phyloP scores from a whole-genome alignment of 2,329 filamentous ascomycete species.

The Beauveria scarabaeidicola region DNA sequence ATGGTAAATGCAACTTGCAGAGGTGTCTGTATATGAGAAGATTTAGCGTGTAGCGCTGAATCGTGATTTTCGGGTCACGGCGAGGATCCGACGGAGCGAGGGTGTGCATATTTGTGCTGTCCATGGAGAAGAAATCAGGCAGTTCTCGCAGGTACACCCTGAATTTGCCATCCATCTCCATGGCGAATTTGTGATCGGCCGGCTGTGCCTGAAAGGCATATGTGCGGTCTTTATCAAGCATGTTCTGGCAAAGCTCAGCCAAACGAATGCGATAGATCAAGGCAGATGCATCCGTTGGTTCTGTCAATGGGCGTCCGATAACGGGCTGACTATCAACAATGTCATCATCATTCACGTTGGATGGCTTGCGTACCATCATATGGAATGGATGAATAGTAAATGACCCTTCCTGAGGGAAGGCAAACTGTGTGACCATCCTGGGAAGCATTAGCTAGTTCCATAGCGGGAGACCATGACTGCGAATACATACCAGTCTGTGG shows the following conservation, averaged over 20 bases:
- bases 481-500: constrained; percentile 30
- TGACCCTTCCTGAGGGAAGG: constrained; percentile 26
- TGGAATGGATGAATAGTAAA: constrained; percentile 30
- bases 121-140: constrained; percentile 22
- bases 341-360: constrained; percentile 31
- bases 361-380: constrained; percentile 30
- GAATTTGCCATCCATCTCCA: constrained; percentile 25
- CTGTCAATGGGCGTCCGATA: constrained; percentile 21
- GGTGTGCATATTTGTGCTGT: constrained; percentile 13
- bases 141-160: constrained; percentile 21
- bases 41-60: constrained; percentile 27
- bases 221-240: constrained; percentile 25
- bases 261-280: constrained; percentile 30
- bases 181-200: constrained; percentile 23
- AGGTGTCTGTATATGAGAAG: constrained; percentile 25
- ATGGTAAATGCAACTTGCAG: constrained; percentile 29
- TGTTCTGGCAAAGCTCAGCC: constrained; percentile 27
- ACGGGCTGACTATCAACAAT: constrained; percentile 22
- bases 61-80: constrained; percentile 17
- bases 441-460: background rate
- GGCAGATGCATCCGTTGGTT: constrained; percentile 29
- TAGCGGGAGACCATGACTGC: background rate
- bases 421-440: constrained; percentile 30
- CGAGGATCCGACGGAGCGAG: constrained; percentile 18
- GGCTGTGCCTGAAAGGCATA: constrained; percentile 21